These are phyloP conservation scores for Boletus eberwhitei DNA, from an alignment of 768 basidiomycete species.

Conservation along the genomic window DNA sequence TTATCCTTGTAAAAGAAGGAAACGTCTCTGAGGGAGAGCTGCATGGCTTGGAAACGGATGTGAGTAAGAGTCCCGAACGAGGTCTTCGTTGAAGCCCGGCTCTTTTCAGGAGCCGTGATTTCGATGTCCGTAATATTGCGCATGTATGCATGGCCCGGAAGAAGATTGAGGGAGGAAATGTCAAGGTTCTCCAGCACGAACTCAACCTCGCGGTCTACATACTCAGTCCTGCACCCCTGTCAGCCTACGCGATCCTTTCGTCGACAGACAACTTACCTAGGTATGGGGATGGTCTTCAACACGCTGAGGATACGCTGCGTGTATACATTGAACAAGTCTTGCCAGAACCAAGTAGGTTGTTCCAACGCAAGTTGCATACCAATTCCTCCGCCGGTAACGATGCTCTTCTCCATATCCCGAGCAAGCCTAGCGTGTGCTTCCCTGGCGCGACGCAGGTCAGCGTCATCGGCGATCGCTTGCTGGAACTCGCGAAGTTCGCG, in stretches of 20 bases:
- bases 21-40: conserved; percentile 58
- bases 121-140: conserved; percentile 67
- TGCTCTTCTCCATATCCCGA: conserved; percentile 45
- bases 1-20: conserved; percentile 77
- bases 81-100: conserved; percentile 38
- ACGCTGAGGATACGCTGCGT: conserved; percentile 52
- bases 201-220: conserved; percentile 63
- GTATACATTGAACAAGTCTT: conserved; percentile 80
- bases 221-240: conserved; percentile 53
- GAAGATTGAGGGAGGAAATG: conserved; percentile 60
- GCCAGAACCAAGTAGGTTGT: conserved; percentile 72
- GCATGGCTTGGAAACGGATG: conserved; percentile 61
- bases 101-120: conserved; percentile 41
- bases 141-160: conserved; percentile 69
- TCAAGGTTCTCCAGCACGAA: conserved; percentile 75
- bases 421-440: conserved; percentile 49
- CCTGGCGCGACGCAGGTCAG: conserved; percentile 45
- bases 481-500: conserved; percentile 44
- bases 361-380: conserved; percentile 54
- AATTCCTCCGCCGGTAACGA: conserved; percentile 35
- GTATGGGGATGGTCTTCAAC: conserved; percentile 65
- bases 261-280: conserved; percentile 42
- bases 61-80: conserved; percentile 63
- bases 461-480: conserved; percentile 44
- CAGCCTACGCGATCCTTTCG: background rate